Base-by-base conservation (phyloP, 352 stramenopile genomes). In the Pythium folliculosum region DNA sequence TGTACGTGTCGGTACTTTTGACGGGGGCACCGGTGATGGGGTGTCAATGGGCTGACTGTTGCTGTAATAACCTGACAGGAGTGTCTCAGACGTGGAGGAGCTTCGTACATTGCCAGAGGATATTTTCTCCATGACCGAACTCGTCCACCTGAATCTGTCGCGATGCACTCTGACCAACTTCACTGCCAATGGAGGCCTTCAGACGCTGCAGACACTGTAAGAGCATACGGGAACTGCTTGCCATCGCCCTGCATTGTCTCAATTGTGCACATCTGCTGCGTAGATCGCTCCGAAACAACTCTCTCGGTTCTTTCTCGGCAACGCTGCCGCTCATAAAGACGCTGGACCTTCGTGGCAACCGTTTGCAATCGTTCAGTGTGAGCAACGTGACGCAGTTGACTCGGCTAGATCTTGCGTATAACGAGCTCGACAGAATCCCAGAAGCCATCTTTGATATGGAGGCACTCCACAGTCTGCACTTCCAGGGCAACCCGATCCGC, bases 401-500 rank as follows among this genome's bases (percentile, higher is more conserved):
- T 5, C 47, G 40, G 6, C 47, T 65, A 19, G 35, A 50, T 23
- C 58, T 65, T 9, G 19, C 45, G 19, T 4, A 57, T 17, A 65
- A 65, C 13, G 13, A 22, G 1, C 35, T 65, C 21, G 30, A 40
- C 14, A 2, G 45, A 8, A 40, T 65, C n/a, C 58, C 58, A 7
- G 5, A 3, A n/a, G 25, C 30, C 12, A 21, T 65, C 14, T 43
- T 65, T 13, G 3, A 22, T 3, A 16, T 65, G 47, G 5, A 32
- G 1, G 35, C 16, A 27, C 35, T 65, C 0, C 30, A 57, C 8
- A 48, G 30, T 4, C 58, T 65, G n/a, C 47, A n/a, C 21, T 21
- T 65, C 16, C 32, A 57, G 14, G 47, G 47, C 12, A 65, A 65
- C 22, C 58, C 58, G 3, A 56, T 65, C 47, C 30, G 48, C 7